Evolutionary conservation across 768 basidiomycete genomes (phyloP).

Genomic region (Hortiboletus flavorubellus): DNA sequence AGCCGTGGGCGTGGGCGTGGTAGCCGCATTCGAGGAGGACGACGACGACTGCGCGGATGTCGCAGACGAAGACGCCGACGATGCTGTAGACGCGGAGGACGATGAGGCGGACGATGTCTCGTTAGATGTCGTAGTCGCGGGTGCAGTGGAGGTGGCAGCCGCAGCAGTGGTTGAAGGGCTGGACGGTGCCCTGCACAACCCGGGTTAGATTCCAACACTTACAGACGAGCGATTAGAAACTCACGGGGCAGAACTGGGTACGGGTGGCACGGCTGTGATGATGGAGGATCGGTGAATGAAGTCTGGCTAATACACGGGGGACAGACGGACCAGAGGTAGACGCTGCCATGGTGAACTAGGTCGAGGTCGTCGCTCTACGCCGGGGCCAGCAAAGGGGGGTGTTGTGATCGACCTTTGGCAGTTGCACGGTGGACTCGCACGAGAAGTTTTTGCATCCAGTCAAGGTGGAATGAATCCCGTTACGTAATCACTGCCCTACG

Average conservation of each 20-base stretch:
- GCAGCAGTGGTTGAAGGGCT: not conserved
- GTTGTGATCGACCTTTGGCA: not conserved
- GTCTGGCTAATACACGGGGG: no score
- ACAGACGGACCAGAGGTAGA: slow-evolving; percentile 7
- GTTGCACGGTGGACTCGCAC: slow-evolving; percentile 5
- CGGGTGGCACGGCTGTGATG: accelerated
- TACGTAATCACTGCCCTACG: slow-evolving; percentile 15
- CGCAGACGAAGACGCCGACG: not conserved
- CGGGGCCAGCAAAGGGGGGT: not conserved
- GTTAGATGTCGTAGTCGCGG: slow-evolving; percentile 3
- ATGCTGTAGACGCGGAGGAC: not conserved
- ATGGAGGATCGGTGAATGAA: not conserved
- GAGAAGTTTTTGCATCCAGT: slow-evolving; percentile 19
- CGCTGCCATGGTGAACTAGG: slow-evolving; percentile 7
- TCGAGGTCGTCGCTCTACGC: not conserved
- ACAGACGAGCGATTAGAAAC: not conserved
- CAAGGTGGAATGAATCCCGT: slow-evolving; percentile 4
- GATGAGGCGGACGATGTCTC: not conserved
- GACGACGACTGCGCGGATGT: not conserved
- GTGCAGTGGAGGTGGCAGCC: not conserved
- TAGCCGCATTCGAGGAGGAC: not conserved
- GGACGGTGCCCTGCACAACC: not conserved
- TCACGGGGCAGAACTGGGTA: not conserved
- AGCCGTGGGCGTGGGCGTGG: not conserved
- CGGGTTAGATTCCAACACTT: not conserved